Evolutionary conservation across 257 asterid species (phyloP).

Genomic region (Paraleonurus japonicus): DNA sequence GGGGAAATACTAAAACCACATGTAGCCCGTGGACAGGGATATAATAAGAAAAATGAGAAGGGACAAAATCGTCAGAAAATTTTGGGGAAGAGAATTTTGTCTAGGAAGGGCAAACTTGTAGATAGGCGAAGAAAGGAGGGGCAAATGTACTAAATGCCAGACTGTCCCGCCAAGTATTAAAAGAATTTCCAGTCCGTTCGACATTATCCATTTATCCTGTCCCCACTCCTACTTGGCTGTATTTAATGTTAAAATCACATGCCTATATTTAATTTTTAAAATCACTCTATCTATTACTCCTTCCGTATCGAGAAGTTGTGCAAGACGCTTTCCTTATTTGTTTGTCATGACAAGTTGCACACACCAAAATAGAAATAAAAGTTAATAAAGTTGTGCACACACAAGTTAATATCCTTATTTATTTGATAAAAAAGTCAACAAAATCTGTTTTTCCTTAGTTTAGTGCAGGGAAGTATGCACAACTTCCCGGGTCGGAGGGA

Average conservation of each 20-base stretch:
- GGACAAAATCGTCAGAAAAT: constrained; percentile 5
- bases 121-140: constrained; percentile 28
- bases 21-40: background rate
- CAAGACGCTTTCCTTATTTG: too few species aligned
- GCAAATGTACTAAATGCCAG: constrained; percentile 41
- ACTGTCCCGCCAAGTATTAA: constrained; percentile 55
- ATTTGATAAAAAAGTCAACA: too few species aligned
- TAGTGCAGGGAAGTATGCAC: too few species aligned
- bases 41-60: background rate
- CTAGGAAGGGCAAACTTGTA: constrained; percentile 38
- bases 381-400: too few species aligned
- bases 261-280: too few species aligned
- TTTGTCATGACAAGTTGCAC: too few species aligned
- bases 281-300: constrained; percentile 6
- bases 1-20: background rate
- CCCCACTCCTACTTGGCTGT: constrained; percentile 29
- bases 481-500: too few species aligned
- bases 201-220: constrained; percentile 21
- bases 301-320: too few species aligned
- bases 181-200: constrained; percentile 22
- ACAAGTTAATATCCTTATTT: too few species aligned
- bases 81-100: background rate
- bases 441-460: too few species aligned
- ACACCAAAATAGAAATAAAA: too few species aligned
- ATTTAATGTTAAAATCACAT: constrained; percentile 21